Evolutionary conservation across 352 stramenopile genomes (phyloP).

Genomic region (Phytophthora multivora): DNA sequence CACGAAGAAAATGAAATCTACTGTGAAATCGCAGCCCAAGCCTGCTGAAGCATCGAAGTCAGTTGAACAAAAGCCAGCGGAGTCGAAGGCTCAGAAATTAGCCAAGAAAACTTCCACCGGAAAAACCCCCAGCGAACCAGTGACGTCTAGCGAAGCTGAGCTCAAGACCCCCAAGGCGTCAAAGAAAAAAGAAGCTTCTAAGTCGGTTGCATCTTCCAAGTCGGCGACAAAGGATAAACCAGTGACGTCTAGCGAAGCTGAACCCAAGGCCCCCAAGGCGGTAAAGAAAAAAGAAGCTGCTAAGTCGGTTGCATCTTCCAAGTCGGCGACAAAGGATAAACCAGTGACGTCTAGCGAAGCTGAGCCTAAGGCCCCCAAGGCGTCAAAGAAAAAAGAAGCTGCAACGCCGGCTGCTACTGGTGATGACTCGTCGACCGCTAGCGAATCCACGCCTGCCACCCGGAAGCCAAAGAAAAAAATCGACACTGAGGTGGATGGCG

Average conservation of each 20-base stretch:
- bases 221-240: conserved; percentile 1
- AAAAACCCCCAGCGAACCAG: too few relatives aligned
- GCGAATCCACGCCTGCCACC: conserved; percentile 14
- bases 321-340: background rate
- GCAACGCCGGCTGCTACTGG: conserved; percentile 5
- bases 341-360: background rate
- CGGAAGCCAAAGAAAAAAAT: conserved; percentile 50
- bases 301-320: background rate
- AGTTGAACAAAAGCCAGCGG: too few relatives aligned
- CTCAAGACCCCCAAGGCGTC: too few relatives aligned
- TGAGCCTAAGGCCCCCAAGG: conserved; percentile 14
- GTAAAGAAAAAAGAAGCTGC: conserved; percentile 31
- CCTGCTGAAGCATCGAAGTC: background rate
- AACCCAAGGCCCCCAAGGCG: conserved; percentile 14
- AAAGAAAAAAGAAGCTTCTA: too few relatives aligned
- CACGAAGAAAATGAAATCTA: conserved; percentile 37
- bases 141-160: too few relatives aligned
- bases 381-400: conserved; percentile 31
- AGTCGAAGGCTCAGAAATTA: too few relatives aligned
- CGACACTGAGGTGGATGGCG: conserved; percentile 24
- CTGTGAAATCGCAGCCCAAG: conserved; percentile 13
- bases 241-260: background rate
- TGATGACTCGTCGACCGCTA: conserved; percentile 31
- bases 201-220: conserved; percentile 1
- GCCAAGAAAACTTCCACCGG: too few relatives aligned